These are phyloP conservation scores for Coccomyxa sp. DNA, from an alignment of 139 green algal species.

Conservation along the genomic window DNA sequence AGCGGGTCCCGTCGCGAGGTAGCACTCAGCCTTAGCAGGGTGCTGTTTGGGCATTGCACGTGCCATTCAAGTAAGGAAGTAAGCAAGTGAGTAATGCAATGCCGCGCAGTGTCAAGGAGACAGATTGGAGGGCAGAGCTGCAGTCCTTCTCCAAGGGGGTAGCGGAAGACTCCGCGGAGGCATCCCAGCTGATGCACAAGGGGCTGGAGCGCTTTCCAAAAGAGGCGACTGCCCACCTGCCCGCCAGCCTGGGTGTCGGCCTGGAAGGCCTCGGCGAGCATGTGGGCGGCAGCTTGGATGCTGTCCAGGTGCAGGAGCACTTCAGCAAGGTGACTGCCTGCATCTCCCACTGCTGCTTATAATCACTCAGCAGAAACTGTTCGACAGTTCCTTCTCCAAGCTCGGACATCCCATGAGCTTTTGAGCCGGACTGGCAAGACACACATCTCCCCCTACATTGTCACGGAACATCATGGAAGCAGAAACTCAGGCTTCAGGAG, in stretches of 20 bases:
- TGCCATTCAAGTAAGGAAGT: no score
- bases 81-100: neutral
- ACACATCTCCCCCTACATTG: no score
- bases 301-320: neutral
- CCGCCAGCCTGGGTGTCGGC: conserved; percentile 19
- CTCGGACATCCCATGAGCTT: no score
- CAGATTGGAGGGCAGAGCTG: conserved; percentile 70
- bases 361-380: neutral
- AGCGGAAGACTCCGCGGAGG: conserved; percentile 40
- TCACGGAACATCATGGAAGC: no score
- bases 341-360: neutral
- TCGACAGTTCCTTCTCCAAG: neutral
- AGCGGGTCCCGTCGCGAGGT: no score
- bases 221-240: conserved; percentile 32
- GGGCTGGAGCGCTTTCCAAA: neutral
- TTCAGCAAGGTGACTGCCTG: neutral
- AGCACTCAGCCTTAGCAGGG: no score
- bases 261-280: conserved; percentile 1
- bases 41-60: no score
- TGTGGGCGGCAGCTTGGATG: neutral
- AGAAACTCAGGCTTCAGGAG: no score
- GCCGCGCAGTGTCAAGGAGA: conserved; percentile 41
- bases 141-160: conserved; percentile 59
- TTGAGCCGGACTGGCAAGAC: no score
- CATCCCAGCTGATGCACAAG: neutral